Base-by-base conservation (phyloP, 805 yeast species). In the Brettanomyces naardenensis region DNA sequence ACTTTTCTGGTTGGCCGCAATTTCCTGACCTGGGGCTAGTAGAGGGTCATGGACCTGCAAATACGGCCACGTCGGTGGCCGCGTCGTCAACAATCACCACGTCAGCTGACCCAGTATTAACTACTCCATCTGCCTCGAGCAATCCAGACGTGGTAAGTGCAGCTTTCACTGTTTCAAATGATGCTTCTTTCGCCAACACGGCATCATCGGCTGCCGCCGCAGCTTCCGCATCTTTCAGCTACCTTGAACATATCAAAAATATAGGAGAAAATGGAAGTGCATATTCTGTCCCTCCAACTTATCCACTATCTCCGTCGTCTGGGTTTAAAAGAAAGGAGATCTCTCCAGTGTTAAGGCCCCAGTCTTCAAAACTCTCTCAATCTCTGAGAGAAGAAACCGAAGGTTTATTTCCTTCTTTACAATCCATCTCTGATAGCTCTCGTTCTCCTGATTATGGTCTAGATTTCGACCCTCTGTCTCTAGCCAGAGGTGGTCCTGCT, bases 1-100 rank as follows among this genome's bases (percentile, higher is more conserved):
- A 47, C 39, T 47, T 44, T 30, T 45, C 52, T 20, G 46, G 51
- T 27, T 59, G 62, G 62, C 64, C 64, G 6, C 61, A 56, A 35
- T 58, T 57, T 28, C 62, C 64, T 2, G 62, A 56, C 35, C 43
- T 58, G 28, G 51, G 50, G 20, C 41, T 56, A 14, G 35, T 45
- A 5, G 39, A 42, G 25, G 33, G 28, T 19, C 14, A 14, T 4
- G 26, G 17, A 14, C 2, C 17, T 15, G 23, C 27, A 14, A 4
- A n/a, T 11, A 21, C 26, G 11, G 19, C n/a, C 15, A 6, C 19
- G 25, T 19, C 25, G 35, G 15, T 27, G 18, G 19, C 40, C 23
- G 20, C 34, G 28, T 31, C 36, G 34, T 37, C 35, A 15, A 15
- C 26, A 13, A n/a, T n/a, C n/a, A n/a, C n/a, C n/a, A n/a, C n/a